Percentiles rank a stretch among this genome's conserved stretches.
These are phyloP conservation scores for Neovahlkampfia damariscottae DNA, from an alignment of 78 protist species.

Conservation along the genomic window DNA sequence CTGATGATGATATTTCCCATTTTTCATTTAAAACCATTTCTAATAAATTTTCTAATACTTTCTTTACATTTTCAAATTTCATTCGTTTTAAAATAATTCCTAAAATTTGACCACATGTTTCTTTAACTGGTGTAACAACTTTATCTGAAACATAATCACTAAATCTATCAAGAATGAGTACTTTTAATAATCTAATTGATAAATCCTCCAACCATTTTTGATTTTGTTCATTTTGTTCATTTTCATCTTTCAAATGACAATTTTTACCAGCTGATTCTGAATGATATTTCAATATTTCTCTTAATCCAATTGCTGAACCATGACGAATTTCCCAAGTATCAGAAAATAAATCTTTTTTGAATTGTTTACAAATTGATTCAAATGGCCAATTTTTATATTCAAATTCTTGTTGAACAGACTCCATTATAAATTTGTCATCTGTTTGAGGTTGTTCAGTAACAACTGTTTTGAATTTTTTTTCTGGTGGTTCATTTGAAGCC, in stretches of 20 bases:
- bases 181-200: conserved; percentile 60
- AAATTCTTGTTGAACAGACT: conserved; percentile 21
- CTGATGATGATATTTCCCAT: conserved; percentile 54
- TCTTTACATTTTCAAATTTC: not conserved
- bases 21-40: not conserved
- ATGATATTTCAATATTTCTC: conserved; percentile 64
- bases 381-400: conserved; percentile 52
- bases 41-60: not conserved
- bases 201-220: conserved; percentile 65
- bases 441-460: conserved; percentile 51
- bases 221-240: conserved; percentile 19
- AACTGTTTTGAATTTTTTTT: conserved; percentile 23
- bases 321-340: conserved; percentile 73
- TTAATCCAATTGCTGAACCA: conserved; percentile 66
- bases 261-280: not conserved
- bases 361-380: conserved; percentile 40
- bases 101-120: conserved; percentile 70
- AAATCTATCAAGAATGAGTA: conserved; percentile 67
- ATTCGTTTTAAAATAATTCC: conserved; percentile 36
- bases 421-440: conserved; percentile 29
- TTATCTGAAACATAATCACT: conserved; percentile 59
- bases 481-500: not conserved
- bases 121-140: conserved; percentile 82
- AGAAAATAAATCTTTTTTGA: conserved; percentile 38
- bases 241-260: not conserved